Base-by-base conservation (phyloP, 768 basidiomycete species). In the Imleria badia region DNA sequence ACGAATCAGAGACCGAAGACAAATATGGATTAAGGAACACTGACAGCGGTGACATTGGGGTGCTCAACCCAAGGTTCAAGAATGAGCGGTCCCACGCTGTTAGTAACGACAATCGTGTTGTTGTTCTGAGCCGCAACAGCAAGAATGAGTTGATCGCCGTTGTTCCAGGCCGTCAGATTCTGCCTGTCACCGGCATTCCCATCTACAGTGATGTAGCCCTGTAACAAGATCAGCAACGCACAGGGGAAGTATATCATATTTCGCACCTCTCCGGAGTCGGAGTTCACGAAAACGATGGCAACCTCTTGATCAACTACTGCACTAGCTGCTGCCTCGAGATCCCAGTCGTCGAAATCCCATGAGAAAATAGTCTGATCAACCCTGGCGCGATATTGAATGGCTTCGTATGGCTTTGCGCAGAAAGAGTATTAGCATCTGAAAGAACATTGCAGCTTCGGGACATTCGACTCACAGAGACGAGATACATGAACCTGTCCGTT, bases 51-150 rank as follows among this genome's bases (percentile, higher is more conserved):
- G 60, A 85, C 79, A 56, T 94, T 94, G 3, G 89, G 83, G 56
- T 94, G 79, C 13, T 79, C 77, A 26, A 84, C 84, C 90, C 91
- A 94, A 9, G 77, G 65, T 69, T 93, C 81, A n/a, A 81, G 65
- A 44, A 77, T 71, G 3, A 89, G 79, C 0, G 87, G 85, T 5
- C 92, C 92, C 31, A 91, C 87, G 9, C 83, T 83, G 69, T 93
- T 86, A 2, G 89, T 74, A 15, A 95, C 81, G 23, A 92, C 94
- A 49, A 94, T 79, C 6, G 89, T 91, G 67, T 91, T 91, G 58
- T 74, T 81, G 70, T 85, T 86, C 0, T 82, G 78, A 6, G 81
- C 76, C 1, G 93, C 91, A 5, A 87, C 85, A 0, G 76, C 69
- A 61, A 67, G 77, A 56, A 85, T 77, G 53, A 78, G 60, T 11